Conservation (phyloP, 495 filamentous ascomycete genomes). For the Neurospora sp. region DNA sequence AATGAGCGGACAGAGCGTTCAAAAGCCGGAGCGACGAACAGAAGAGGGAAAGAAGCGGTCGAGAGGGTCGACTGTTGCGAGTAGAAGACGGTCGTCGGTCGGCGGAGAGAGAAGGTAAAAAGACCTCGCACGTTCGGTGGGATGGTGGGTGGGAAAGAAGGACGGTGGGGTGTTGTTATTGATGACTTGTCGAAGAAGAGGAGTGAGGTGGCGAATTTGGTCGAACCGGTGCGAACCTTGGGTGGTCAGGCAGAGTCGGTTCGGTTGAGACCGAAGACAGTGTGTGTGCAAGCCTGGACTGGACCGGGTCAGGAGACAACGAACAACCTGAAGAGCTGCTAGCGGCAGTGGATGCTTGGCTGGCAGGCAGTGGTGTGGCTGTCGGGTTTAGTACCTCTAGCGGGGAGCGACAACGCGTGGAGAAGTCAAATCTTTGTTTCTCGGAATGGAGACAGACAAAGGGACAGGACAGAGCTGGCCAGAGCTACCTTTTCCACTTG, state of each 20-base stretch:
- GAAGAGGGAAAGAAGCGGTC: background rate
- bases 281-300: background rate
- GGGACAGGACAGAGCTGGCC: background rate
- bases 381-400: background rate
- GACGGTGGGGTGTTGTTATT: background rate
- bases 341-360: background rate
- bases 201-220: background rate
- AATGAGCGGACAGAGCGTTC: slow-evolving; percentile 18
- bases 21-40: slow-evolving; percentile 1
- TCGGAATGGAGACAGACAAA: background rate
- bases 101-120: slow-evolving; percentile 12
- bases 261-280: background rate
- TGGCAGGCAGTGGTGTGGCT: background rate
- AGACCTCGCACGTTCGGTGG: background rate
- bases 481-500: background rate
- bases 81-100: background rate
- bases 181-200: background rate
- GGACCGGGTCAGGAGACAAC: background rate
- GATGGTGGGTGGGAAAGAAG: background rate
- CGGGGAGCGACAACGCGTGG: background rate
- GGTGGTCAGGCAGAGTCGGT: background rate
- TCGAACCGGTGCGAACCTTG: background rate
- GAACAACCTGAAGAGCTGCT: background rate
- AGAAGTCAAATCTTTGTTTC: background rate
- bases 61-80: background rate